phyloP scores from a whole-genome alignment of 2,329 filamentous ascomycete species.

The Botrytis cinerea region DNA sequence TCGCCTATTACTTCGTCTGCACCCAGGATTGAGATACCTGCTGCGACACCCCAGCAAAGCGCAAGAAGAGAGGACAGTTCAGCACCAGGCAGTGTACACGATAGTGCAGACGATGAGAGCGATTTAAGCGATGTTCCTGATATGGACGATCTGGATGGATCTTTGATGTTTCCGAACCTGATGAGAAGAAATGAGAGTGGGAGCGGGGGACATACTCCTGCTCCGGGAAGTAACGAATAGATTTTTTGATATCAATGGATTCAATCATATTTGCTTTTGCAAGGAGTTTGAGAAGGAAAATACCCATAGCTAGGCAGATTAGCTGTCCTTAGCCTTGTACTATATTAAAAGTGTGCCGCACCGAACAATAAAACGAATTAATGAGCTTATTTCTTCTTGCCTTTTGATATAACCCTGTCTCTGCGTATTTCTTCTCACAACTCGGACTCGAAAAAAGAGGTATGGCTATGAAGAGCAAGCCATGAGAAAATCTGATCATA shows the following conservation, averaged over 20 bases:
- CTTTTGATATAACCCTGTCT: neutral
- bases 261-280: slow-evolving; percentile 1
- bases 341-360: neutral
- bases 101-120: slow-evolving; percentile 56
- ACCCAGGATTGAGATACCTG: slow-evolving; percentile 46
- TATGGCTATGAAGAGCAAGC: neutral
- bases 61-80: slow-evolving; percentile 43
- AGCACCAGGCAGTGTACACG: slow-evolving; percentile 46
- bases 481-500: neutral
- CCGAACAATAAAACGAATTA: neutral
- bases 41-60: slow-evolving; percentile 18
- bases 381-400: neutral
- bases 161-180: slow-evolving; percentile 31
- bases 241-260: neutral
- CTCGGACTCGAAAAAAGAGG: neutral
- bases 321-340: slow-evolving; percentile 5
- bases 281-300: slow-evolving; percentile 13
- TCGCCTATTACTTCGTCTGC: slow-evolving; percentile 18
- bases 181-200: slow-evolving; percentile 16
- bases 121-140: slow-evolving; percentile 53
- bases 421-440: neutral
- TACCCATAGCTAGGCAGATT: slow-evolving; percentile 9
- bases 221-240: neutral
- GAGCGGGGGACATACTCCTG: slow-evolving; percentile 6
- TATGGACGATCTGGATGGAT: slow-evolving; percentile 38